phyloP scores from a whole-genome alignment of 1,139 yeast genomes.

The Sporopachydermia cereana region DNA sequence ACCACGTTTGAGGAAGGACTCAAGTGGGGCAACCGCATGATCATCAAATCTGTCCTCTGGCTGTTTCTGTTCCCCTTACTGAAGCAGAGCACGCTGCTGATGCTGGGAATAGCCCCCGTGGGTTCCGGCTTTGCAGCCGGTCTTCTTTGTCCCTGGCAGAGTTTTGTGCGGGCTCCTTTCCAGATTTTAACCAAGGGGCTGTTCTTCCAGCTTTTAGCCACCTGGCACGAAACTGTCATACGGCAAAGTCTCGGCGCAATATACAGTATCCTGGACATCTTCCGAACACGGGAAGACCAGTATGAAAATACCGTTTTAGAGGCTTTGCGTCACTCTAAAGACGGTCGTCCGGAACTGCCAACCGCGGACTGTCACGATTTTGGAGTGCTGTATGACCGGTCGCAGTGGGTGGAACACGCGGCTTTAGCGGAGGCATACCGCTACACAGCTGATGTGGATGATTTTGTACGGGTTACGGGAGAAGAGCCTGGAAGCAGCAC shows the following conservation, averaged over 20 bases:
- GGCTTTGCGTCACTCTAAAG: no score
- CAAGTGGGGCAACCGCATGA: background rate
- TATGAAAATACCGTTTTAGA: background rate
- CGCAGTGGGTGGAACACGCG: no score
- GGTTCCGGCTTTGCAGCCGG: background rate
- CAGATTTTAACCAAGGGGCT: background rate
- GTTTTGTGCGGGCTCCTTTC: background rate
- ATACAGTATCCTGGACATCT: background rate
- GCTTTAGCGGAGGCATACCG: no score
- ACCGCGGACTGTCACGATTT: no score
- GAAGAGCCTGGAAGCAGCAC: no score
- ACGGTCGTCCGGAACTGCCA: no score
- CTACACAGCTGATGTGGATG: no score
- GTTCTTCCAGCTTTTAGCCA: background rate
- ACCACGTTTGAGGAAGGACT: background rate
- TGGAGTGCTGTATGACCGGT: no score
- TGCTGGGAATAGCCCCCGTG: background rate
- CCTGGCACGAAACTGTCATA: background rate
- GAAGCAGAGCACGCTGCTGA: conserved; percentile 1
- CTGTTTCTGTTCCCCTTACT: background rate
- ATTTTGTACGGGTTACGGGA: no score
- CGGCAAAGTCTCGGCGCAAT: background rate
- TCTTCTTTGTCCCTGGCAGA: background rate
- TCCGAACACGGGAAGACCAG: background rate
- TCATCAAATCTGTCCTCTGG: background rate